phyloP scores from a whole-genome alignment of 352 stramenopile genomes.

The Phytopythium cucurbitacearum region DNA sequence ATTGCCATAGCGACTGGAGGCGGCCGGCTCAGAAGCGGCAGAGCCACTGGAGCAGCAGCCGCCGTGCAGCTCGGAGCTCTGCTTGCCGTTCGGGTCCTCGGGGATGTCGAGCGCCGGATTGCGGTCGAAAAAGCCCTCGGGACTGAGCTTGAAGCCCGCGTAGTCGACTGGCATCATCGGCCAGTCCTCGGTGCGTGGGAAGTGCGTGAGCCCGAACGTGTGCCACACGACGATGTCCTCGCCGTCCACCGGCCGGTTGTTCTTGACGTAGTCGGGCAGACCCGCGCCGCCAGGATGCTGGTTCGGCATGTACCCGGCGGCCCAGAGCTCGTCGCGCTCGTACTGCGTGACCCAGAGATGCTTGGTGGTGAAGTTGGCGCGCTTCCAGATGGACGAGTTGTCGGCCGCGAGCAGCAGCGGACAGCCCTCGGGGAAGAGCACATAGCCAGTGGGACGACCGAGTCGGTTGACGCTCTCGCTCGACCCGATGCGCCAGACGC shows the following conservation, averaged over 20 bases:
- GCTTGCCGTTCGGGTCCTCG: slow-evolving; percentile 32
- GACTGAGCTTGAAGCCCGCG: slow-evolving; percentile 56
- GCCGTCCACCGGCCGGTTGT: slow-evolving; percentile 45
- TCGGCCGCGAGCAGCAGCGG: slow-evolving; percentile 48
- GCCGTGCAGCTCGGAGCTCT: slow-evolving; percentile 12
- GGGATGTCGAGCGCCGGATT: slow-evolving; percentile 40
- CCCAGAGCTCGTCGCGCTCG: slow-evolving; percentile 52
- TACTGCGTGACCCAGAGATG: slow-evolving; percentile 75
- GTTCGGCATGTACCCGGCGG: slow-evolving; percentile 64
- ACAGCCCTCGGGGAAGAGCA: slow-evolving; percentile 44
- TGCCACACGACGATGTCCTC: slow-evolving; percentile 77
- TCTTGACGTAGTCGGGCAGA: slow-evolving; percentile 47
- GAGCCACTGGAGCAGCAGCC: neutral
- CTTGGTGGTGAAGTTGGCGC: slow-evolving; percentile 55
- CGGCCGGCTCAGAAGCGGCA: neutral
- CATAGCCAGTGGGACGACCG: slow-evolving; percentile 48
- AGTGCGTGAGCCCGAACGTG: slow-evolving; percentile 67
- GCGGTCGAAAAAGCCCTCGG: slow-evolving; percentile 56
- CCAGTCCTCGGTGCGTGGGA: slow-evolving; percentile 67
- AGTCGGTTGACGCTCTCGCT: slow-evolving; percentile 51
- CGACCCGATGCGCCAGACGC: slow-evolving; percentile 57
- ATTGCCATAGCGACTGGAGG: neutral
- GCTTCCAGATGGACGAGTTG: slow-evolving; percentile 40
- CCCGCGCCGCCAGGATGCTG: slow-evolving; percentile 45
- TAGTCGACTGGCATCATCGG: slow-evolving; percentile 77